These are phyloP conservation scores for Pestalotiopsis sp. DNA, from an alignment of 2,329 filamentous ascomycete species.

Conservation along the genomic window DNA sequence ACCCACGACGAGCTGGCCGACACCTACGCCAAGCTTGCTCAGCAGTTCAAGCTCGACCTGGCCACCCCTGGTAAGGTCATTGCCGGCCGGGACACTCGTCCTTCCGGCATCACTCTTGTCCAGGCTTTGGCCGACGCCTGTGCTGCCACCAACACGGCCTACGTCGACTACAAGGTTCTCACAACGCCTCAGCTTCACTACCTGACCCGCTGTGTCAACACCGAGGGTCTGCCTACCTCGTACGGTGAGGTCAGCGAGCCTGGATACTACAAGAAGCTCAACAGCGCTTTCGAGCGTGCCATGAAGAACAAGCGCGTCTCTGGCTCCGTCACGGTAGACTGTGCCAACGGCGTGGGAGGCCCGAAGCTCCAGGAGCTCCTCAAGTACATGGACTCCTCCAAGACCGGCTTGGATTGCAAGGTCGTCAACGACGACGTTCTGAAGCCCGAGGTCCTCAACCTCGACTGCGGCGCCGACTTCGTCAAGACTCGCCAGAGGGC, in stretches of 20 bases:
- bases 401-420: constrained; percentile 77
- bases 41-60: constrained; percentile 76
- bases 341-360: constrained; percentile 94
- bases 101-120: constrained; percentile 84
- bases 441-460: constrained; percentile 85
- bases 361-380: constrained; percentile 87
- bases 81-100: constrained; percentile 89
- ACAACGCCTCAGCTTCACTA: constrained; percentile 99
- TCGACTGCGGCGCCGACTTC: constrained; percentile 93
- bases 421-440: constrained; percentile 93
- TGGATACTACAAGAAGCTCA: constrained; percentile 94
- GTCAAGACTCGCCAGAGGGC: constrained; percentile 97
- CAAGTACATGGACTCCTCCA: constrained; percentile 74
- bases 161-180: constrained; percentile 84
- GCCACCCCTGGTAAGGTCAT: constrained; percentile 76
- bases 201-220: constrained; percentile 92
- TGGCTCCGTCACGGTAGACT: constrained; percentile 83
- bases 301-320: constrained; percentile 76
- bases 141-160: constrained; percentile 72
- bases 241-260: constrained; percentile 89
- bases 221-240: constrained; percentile 79
- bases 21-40: constrained; percentile 75
- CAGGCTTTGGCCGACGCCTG: constrained; percentile 79
- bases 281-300: constrained; percentile 80
- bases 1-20: constrained; percentile 75